Conservation (phyloP, 352 stramenopile species). For the Phytophthora palmivora region DNA sequence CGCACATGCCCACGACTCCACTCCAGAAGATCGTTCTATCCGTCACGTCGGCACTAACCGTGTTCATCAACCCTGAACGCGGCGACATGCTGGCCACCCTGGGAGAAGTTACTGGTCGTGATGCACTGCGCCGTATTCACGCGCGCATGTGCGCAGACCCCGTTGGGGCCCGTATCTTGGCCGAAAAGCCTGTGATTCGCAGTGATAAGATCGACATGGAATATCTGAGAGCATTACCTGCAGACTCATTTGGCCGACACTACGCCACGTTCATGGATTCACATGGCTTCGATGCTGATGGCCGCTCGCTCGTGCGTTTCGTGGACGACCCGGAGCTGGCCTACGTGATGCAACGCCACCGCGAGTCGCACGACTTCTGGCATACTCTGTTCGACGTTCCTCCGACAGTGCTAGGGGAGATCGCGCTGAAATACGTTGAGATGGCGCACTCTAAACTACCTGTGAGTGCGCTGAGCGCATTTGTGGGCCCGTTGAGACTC, state of each 20-base stretch:
- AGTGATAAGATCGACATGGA: conserved; percentile 79
- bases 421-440: conserved; percentile 98
- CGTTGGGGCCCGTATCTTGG: conserved; percentile 88
- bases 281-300: conserved; percentile 93
- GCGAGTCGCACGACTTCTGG: conserved; percentile 97
- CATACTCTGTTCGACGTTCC: conserved; percentile 96
- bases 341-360: conserved; percentile 97
- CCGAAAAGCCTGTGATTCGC: conserved; percentile 86
- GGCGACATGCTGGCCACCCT: conserved; percentile 95
- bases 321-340: conserved; percentile 95
- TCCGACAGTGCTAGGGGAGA: conserved; percentile 95
- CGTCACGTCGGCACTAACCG: conserved; percentile 87
- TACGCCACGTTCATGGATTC: conserved; percentile 93
- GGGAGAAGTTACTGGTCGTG: conserved; percentile 92
- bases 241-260: conserved; percentile 88
- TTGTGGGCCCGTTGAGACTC: conserved; percentile 90
- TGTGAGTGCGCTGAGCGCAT: conserved; percentile 92
- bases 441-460: conserved; percentile 96
- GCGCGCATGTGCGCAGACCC: conserved; percentile 88
- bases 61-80: conserved; percentile 93
- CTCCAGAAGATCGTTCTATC: conserved; percentile 91
- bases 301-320: conserved; percentile 82
- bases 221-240: conserved; percentile 68
- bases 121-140: conserved; percentile 89
- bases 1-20: conserved; percentile 78